A percentile compares a stretch with the other conserved stretches of the same genome.
phyloP scores from a whole-genome alignment of 768 basidiomycete genomes.

The Tricholoma sp. region DNA sequence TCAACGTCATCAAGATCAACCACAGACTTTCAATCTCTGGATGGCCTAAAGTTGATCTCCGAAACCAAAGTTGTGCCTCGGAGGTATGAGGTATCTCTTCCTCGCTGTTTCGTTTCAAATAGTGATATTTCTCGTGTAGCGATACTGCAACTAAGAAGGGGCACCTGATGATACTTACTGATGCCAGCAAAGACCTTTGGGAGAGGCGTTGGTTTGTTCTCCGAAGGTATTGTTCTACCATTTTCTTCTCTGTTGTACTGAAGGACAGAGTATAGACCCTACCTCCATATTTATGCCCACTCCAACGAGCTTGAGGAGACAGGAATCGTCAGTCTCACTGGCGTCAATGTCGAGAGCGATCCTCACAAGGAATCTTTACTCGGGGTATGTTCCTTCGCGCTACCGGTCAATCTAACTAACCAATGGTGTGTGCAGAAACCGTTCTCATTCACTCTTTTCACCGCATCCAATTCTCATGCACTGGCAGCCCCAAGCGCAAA shows the following conservation, averaged over 20 bases:
- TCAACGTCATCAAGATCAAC: slow-evolving; percentile 24
- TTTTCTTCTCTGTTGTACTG: slow-evolving; percentile 1
- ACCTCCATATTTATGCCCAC: slow-evolving; percentile 82
- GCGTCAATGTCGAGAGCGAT: slow-evolving; percentile 82
- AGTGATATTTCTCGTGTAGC: slow-evolving; percentile 32
- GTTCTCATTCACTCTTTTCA: slow-evolving; percentile 87
- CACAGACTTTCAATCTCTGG: slow-evolving; percentile 33
- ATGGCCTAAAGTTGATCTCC: slow-evolving; percentile 64
- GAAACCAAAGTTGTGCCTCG: slow-evolving; percentile 69
- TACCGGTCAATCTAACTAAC: not conserved
- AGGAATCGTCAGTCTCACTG: slow-evolving; percentile 75
- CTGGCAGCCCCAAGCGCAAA: slow-evolving; percentile 77
- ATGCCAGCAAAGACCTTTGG: slow-evolving; percentile 82
- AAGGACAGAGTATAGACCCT: slow-evolving; percentile 53
- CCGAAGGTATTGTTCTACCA: slow-evolving; percentile 51
- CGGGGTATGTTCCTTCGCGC: slow-evolving; percentile 52
- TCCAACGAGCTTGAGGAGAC: slow-evolving; percentile 83
- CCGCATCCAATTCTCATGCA: slow-evolving; percentile 87
- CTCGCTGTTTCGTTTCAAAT: slow-evolving; percentile 1
- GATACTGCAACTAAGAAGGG: slow-evolving; percentile 85
- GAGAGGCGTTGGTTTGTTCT: slow-evolving; percentile 83
- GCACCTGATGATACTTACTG: slow-evolving; percentile 69
- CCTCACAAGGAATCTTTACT: slow-evolving; percentile 84
- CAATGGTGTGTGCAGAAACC: slow-evolving; percentile 49
- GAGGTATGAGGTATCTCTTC: slow-evolving; percentile 39